phyloP scores from a whole-genome alignment of 1,284 basidiomycete species.

The Vanrija pseudolonga region DNA sequence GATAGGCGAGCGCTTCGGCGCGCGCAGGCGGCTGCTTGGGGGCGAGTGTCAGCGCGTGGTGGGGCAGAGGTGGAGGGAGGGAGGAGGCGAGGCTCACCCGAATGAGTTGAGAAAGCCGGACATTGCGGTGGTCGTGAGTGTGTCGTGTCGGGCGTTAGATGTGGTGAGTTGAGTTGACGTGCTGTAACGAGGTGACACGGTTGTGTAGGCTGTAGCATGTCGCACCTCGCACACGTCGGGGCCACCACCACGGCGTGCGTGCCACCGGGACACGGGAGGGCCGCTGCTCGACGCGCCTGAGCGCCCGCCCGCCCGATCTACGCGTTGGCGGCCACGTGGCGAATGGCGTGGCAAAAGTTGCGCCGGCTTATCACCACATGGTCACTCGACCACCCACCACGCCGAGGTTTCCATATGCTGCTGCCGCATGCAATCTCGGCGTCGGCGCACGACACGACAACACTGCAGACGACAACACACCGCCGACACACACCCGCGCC shows the following conservation, averaged over 20 bases:
- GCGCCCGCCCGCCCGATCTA: not conserved
- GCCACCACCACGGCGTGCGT: too few species aligned
- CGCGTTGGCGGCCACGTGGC: not conserved
- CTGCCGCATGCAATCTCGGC: too few species aligned
- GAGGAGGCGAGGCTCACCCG: constrained; percentile 28
- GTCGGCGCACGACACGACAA: not conserved
- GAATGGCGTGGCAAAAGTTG: not conserved
- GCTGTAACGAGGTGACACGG: too few species aligned
- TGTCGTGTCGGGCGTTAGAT: not conserved
- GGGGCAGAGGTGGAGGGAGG: constrained; percentile 8
- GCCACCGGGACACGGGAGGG: too few species aligned
- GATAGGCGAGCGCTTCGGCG: constrained; percentile 42
- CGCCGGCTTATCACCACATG: not conserved
- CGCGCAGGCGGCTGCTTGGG: constrained; percentile 41
- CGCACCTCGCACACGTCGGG: too few species aligned
- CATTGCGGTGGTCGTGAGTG: constrained; percentile 22
- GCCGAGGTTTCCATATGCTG: not conserved
- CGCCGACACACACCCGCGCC: not conserved
- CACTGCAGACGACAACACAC: not conserved
- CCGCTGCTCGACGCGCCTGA: not conserved
- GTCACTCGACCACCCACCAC: not conserved
- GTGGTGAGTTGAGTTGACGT: too few species aligned
- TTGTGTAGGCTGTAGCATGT: too few species aligned
- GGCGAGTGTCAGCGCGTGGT: not conserved
- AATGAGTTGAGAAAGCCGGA: constrained; percentile 48